phyloP scores from a whole-genome alignment of 176 grass and related monocot species.

The Musa beccarii region DNA sequence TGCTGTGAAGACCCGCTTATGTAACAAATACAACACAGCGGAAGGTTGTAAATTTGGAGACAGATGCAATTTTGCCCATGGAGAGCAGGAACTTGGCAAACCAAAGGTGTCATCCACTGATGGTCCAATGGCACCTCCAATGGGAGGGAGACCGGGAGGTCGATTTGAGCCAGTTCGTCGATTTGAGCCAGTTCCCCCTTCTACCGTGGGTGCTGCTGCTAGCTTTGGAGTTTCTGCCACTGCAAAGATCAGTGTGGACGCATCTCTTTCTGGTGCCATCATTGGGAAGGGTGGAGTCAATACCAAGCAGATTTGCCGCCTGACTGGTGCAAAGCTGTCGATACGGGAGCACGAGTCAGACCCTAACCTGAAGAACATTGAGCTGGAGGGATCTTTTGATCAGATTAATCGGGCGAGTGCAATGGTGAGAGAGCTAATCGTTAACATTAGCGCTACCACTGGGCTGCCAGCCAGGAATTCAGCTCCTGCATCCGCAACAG shows the following conservation, averaged over 20 bases:
- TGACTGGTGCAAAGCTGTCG: constrained; percentile 67
- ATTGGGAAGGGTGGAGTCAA: constrained; percentile 91
- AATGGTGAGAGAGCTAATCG: constrained; percentile 76
- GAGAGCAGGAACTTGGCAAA: constrained; percentile 66
- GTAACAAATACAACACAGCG: constrained; percentile 78
- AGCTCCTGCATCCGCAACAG: constrained; percentile 1
- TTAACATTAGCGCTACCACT: constrained; percentile 38
- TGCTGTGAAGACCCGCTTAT: constrained; percentile 57
- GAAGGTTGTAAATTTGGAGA: constrained; percentile 87
- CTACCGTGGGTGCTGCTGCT: constrained; percentile 29
- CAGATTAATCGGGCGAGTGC: constrained; percentile 83
- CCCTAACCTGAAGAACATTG: constrained; percentile 73
- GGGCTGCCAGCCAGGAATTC: constrained; percentile 20
- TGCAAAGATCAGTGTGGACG: constrained; percentile 86
- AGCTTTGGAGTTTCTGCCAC: constrained; percentile 76
- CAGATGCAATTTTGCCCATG: constrained; percentile 75
- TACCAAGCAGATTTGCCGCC: constrained; percentile 75
- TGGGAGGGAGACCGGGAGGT: constrained; percentile 38
- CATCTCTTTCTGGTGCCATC: constrained; percentile 69
- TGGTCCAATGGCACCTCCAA: constrained; percentile 33
- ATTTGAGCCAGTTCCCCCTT: constrained; percentile 28
- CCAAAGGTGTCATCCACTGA: constrained; percentile 29
- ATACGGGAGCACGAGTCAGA: constrained; percentile 66
- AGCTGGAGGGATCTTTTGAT: constrained; percentile 82
- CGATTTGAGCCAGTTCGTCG: constrained; percentile 36